Percentiles rank a stretch among this genome's conserved stretches.
Evolutionary conservation across 805 yeast genomes (phyloP).

Genomic region (Pichia rugopelliculosa): DNA sequence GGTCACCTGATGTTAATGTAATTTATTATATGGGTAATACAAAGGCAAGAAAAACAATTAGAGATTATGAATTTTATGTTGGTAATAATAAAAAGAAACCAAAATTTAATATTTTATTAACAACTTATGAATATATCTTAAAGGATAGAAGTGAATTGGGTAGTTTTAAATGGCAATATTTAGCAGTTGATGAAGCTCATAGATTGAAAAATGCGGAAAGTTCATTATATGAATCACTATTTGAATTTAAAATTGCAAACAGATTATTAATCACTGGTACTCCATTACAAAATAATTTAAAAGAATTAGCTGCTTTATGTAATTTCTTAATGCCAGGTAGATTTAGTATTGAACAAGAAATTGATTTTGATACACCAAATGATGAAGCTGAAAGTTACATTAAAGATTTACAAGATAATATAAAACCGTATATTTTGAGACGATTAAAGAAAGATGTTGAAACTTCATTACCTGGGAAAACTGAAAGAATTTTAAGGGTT

Average conservation of each 20-base stretch:
- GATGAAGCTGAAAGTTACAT: constrained; percentile 84
- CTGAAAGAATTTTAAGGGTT: constrained; percentile 91
- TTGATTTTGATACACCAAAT: constrained; percentile 87
- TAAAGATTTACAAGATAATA: constrained; percentile 70
- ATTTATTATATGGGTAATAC: constrained; percentile 91
- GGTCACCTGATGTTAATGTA: constrained; percentile 96
- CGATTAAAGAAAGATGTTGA: constrained; percentile 96
- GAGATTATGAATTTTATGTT: constrained; percentile 76
- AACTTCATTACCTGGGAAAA: constrained; percentile 90
- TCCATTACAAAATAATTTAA: constrained; percentile 91
- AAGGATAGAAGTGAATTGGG: constrained; percentile 83
- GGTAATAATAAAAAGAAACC: constrained; percentile 56
- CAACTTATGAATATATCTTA: constrained; percentile 93
- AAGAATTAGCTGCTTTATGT: constrained; percentile 90
- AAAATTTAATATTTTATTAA: constrained; percentile 84
- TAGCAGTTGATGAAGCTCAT: constrained; percentile 99
- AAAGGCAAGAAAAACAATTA: constrained; percentile 69
- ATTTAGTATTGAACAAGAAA: constrained; percentile 84
- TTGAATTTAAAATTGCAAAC: constrained; percentile 74
- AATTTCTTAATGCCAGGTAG: constrained; percentile 96
- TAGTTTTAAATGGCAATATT: constrained; percentile 82
- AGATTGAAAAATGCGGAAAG: constrained; percentile 90
- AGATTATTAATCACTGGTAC: constrained; percentile 94
- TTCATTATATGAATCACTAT: constrained; percentile 82
- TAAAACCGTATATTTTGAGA: constrained; percentile 89